Conservation (phyloP, 345 rosid species). For the Mangifera indica region DNA sequence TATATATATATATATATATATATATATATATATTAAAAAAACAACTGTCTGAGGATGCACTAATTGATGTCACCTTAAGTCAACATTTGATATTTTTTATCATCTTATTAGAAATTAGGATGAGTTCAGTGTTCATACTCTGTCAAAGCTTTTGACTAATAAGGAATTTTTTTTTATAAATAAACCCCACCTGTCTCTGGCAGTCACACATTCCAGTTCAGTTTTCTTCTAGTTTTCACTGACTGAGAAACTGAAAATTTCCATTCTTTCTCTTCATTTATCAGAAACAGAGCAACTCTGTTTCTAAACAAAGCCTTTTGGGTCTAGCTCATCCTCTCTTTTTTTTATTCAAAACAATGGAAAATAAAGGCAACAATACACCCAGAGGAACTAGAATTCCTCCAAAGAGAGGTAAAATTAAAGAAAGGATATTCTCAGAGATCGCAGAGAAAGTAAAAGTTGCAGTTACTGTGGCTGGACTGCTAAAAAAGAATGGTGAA, state of each 20-base stretch:
- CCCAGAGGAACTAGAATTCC: constrained; percentile 19
- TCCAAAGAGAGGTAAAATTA: constrained; percentile 35
- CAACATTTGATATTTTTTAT: too few species aligned
- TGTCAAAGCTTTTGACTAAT: background rate
- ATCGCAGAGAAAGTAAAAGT: constrained; percentile 5
- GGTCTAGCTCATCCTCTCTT: background rate
- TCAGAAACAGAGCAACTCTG: constrained; percentile 12
- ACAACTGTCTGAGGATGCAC: background rate
- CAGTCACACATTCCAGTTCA: background rate
- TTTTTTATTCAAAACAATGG: constrained; percentile 6
- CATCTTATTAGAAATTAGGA: background rate
- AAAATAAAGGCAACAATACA: background rate
- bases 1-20: too few species aligned
- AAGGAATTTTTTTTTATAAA: background rate
- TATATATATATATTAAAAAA: background rate
- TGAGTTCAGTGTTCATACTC: constrained; percentile 15
- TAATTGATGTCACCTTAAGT: background rate
- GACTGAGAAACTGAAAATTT: background rate
- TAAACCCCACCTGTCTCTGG: background rate
- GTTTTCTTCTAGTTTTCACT: background rate
- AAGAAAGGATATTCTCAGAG: constrained; percentile 14
- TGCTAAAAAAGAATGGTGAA: background rate
- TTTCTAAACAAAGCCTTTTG: background rate
- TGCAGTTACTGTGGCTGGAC: background rate
- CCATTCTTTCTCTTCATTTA: background rate